A percentile compares a stretch with the other conserved stretches of the same genome.
Evolutionary conservation across 2,329 filamentous ascomycete genomes (phyloP).

Genomic region (Aspergillus awamori): DNA sequence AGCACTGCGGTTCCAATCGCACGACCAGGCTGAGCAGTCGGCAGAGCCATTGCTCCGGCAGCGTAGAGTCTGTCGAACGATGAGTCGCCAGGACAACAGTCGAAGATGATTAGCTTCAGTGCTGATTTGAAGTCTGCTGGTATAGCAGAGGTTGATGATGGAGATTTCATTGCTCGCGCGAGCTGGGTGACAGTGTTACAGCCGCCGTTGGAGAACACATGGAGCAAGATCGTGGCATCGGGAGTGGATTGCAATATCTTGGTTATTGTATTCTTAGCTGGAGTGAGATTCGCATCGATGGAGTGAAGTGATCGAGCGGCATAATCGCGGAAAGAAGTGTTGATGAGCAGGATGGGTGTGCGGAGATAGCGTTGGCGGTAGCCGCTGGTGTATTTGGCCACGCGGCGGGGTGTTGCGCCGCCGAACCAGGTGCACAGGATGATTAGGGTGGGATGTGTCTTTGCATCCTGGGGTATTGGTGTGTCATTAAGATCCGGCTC

Average conservation of each 20-base stretch:
- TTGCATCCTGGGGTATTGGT: too few relatives aligned
- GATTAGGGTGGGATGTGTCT: neutral
- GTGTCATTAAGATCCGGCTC: neutral
- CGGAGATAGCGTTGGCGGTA: constrained; percentile 12
- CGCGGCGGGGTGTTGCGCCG: constrained; percentile 15
- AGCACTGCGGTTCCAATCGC: constrained; percentile 17
- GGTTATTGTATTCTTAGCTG: constrained; percentile 9
- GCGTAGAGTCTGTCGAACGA: constrained; percentile 14
- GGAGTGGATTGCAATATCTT: neutral
- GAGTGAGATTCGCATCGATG: constrained; percentile 8
- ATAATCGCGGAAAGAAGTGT: constrained; percentile 12
- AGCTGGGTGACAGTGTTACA: constrained; percentile 17
- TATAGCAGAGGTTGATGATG: neutral
- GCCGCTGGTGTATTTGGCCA: constrained; percentile 17
- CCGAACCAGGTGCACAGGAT: constrained; percentile 20
- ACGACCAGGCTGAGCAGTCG: constrained; percentile 10
- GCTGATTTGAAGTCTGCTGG: neutral
- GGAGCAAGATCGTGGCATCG: constrained; percentile 11
- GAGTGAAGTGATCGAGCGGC: neutral
- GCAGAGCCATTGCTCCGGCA: constrained; percentile 17
- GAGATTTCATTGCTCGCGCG: neutral
- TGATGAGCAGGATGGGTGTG: constrained; percentile 17
- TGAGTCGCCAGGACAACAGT: constrained; percentile 19
- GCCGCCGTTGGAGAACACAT: constrained; percentile 22
- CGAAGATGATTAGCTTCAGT: constrained; percentile 13